Percentiles rank a stretch among this genome's conserved stretches.
phyloP scores from a whole-genome alignment of 805 yeast species.

The Lachancea quebecensis region DNA sequence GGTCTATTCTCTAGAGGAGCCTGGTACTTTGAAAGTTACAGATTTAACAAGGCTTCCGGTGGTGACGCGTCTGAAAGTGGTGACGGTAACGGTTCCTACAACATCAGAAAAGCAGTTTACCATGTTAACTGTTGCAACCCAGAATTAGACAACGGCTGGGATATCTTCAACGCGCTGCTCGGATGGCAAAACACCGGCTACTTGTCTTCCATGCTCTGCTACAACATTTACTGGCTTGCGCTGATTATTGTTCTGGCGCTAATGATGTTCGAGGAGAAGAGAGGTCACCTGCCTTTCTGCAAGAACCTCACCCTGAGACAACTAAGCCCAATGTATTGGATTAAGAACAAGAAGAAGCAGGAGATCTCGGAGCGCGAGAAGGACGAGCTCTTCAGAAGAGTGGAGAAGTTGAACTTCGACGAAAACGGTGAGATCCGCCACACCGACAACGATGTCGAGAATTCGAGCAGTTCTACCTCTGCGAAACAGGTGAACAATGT shows the following conservation, averaged over 20 bases:
- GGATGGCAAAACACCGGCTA: conserved; percentile 99
- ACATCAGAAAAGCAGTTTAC: conserved; percentile 75
- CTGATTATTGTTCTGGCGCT: conserved; percentile 48
- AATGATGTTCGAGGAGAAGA: conserved; percentile 78
- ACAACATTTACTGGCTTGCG: conserved; percentile 81
- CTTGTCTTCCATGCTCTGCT: conserved; percentile 81
- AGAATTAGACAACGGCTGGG: conserved; percentile 90
- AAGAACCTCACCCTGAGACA: conserved; percentile 42
- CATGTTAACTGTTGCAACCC: conserved; percentile 98
- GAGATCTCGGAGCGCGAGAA: conserved; percentile 49
- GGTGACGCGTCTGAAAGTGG: conserved; percentile 95
- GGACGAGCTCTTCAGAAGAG: conserved; percentile 43
- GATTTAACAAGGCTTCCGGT: conserved; percentile 62
- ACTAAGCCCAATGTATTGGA: conserved; percentile 66
- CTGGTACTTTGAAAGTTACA: conserved; percentile 77
- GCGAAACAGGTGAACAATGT: too few relatives aligned
- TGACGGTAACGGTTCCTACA: conserved; percentile 91
- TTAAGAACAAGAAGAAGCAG: conserved; percentile 59
- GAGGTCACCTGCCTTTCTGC: conserved; percentile 71
- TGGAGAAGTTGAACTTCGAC: conserved; percentile 34
- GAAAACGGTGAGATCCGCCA: conserved; percentile 28
- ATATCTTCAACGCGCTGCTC: conserved; percentile 83
- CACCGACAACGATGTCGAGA: too few relatives aligned
- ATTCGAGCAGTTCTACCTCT: too few relatives aligned
- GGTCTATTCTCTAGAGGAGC: conserved; percentile 91